phyloP scores from a whole-genome alignment of 2,329 filamentous ascomycete species.

The Colletotrichum sidae region DNA sequence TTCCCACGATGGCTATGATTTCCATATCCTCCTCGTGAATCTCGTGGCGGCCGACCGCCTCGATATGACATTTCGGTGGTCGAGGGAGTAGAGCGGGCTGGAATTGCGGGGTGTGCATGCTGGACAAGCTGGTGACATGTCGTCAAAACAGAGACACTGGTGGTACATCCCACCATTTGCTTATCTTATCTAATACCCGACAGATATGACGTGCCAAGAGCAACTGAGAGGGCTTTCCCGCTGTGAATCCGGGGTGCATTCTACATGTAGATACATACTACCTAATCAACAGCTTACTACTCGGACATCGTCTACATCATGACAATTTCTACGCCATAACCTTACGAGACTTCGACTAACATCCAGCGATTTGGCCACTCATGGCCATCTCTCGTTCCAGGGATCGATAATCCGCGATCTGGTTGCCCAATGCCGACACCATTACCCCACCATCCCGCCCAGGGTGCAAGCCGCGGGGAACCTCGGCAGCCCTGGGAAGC shows the following conservation, averaged over 20 bases:
- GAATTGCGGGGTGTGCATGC: neutral
- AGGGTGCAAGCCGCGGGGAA: slow-evolving; percentile 36
- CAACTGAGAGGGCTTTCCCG: no score
- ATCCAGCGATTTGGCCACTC: no score
- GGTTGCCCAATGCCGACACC: slow-evolving; percentile 20
- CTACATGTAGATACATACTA: no score
- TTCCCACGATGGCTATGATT: slow-evolving; percentile 32
- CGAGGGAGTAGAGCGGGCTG: neutral
- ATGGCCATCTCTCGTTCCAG: no score
- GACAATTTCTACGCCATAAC: no score
- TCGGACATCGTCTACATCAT: no score
- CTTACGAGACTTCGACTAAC: no score
- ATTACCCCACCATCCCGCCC: slow-evolving; percentile 25
- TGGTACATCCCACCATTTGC: slow-evolving; percentile 25
- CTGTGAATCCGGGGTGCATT: no score
- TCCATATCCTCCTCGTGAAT: slow-evolving; percentile 5
- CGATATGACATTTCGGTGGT: slow-evolving; percentile 24
- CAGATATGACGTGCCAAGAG: slow-evolving; percentile 12
- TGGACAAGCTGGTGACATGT: slow-evolving; percentile 8
- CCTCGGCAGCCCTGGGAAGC: slow-evolving; percentile 36
- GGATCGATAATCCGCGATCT: neutral
- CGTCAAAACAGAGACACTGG: slow-evolving; percentile 34
- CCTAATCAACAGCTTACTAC: no score
- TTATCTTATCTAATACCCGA: slow-evolving; percentile 37
- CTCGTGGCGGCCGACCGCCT: slow-evolving; percentile 20